Conservation (phyloP, 306 rosid species). For the Lablab purpureus region DNA sequence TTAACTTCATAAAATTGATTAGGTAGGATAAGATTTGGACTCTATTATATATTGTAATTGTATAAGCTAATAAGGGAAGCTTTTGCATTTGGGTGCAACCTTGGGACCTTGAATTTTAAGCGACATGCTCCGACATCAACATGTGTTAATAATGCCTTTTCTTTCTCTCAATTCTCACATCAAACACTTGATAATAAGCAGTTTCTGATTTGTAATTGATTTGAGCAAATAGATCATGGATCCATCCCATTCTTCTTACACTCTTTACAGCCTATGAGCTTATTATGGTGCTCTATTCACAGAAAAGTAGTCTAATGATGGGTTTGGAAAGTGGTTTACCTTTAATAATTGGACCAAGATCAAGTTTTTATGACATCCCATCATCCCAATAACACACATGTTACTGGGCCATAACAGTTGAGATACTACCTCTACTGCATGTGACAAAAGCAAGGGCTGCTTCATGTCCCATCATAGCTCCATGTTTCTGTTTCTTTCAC, state of each 20-base stretch:
- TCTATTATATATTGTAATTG: too few species aligned
- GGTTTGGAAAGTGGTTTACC: conserved; percentile 38
- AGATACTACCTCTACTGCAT: conserved; percentile 16
- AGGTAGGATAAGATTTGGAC: too few species aligned
- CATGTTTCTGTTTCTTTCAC: conserved; percentile 34
- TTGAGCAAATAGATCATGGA: neutral
- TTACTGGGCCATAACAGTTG: conserved; percentile 5
- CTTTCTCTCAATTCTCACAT: conserved; percentile 9
- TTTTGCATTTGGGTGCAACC: conserved; percentile 25
- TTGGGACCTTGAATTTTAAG: conserved; percentile 34
- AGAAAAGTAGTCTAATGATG: neutral
- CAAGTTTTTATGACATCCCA: conserved; percentile 34
- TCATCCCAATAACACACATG: conserved; percentile 13
- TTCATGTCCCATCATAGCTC: conserved; percentile 51
- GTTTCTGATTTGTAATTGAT: neutral
- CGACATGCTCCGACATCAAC: conserved; percentile 46
- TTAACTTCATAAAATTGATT: too few species aligned
- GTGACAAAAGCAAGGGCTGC: conserved; percentile 32
- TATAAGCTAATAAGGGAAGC: too few species aligned
- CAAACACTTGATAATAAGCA: conserved; percentile 33
- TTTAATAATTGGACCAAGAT: conserved; percentile 34
- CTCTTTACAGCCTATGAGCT: conserved; percentile 46
- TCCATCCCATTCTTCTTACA: conserved; percentile 4
- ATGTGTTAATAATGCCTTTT: conserved; percentile 47
- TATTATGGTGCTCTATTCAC: neutral